Evolutionary conservation across 2,329 filamentous ascomycete genomes (phyloP).

Genomic region (Colletotrichum lentis): DNA sequence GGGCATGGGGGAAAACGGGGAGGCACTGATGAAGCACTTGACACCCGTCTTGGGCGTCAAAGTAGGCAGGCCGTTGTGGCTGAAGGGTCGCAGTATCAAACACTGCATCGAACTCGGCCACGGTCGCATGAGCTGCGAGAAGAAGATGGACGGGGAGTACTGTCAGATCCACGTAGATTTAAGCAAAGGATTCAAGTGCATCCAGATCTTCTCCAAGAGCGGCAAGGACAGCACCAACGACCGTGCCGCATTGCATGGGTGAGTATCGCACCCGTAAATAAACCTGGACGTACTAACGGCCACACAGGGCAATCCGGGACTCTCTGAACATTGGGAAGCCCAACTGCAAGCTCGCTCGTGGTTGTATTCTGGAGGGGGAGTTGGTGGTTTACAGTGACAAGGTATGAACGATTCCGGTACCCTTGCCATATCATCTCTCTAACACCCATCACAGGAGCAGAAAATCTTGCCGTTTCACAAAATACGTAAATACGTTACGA

Average conservation of each 20-base stretch:
- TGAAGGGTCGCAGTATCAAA: conserved; percentile 75
- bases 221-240: conserved; percentile 87
- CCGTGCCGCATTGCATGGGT: conserved; percentile 66
- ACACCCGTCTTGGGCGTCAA: conserved; percentile 68
- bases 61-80: conserved; percentile 69
- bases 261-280: conserved; percentile 38
- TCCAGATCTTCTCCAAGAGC: conserved; percentile 91
- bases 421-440: conserved; percentile 4
- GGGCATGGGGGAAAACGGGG: conserved; percentile 30
- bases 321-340: conserved; percentile 69
- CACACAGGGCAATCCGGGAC: conserved; percentile 63
- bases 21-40: conserved; percentile 48
- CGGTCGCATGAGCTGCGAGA: conserved; percentile 74
- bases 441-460: conserved; percentile 53
- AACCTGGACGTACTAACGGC: conserved; percentile 35
- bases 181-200: conserved; percentile 58
- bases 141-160: conserved; percentile 89
- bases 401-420: conserved; percentile 46
- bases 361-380: conserved; percentile 85
- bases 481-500: conserved; percentile 79
- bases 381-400: conserved; percentile 78
- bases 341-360: conserved; percentile 65
- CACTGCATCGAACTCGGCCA: conserved; percentile 74
- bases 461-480: conserved; percentile 80
- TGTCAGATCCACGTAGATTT: conserved; percentile 87